phyloP scores from a whole-genome alignment of 176 grass and related monocot species.

The Phoenix roebelenii region DNA sequence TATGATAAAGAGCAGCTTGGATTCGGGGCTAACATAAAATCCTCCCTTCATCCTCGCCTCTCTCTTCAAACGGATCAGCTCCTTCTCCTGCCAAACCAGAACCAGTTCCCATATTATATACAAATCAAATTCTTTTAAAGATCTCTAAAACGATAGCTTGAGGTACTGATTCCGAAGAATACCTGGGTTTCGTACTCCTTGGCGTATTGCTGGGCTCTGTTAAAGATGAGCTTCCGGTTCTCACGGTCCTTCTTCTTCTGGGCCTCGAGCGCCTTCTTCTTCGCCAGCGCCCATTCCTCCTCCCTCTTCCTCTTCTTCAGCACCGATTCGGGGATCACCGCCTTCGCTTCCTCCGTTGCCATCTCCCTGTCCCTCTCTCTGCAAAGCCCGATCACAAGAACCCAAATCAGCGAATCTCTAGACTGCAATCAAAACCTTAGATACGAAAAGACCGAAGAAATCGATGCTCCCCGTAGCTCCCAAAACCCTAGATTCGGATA shows the following conservation, averaged over 20 bases:
- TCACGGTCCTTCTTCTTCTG: slow-evolving; percentile 18
- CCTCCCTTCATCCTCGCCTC: slow-evolving; percentile 5
- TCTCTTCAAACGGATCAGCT: slow-evolving; percentile 4
- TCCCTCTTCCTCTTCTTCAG: slow-evolving; percentile 23
- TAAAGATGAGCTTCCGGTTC: slow-evolving; percentile 16
- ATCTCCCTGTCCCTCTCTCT: not conserved
- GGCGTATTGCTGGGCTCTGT: slow-evolving; percentile 10
- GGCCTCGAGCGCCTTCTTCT: slow-evolving; percentile 1
- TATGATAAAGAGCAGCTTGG: slow-evolving; percentile 6
- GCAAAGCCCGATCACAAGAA: no score
- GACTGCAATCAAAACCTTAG: no score
- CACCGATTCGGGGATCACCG: slow-evolving; percentile 15
- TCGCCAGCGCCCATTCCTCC: slow-evolving; percentile 4
- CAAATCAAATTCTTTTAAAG: no score
- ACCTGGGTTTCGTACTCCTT: not conserved
- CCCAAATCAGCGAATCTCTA: no score
- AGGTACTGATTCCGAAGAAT: no score
- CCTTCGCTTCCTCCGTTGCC: slow-evolving; percentile 6
- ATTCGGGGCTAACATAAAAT: not conserved
- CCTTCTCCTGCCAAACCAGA: not conserved
- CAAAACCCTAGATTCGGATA: no score
- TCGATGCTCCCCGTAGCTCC: no score
- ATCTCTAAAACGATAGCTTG: no score
- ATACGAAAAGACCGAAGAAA: no score
- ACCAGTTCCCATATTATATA: not conserved